Evolutionary conservation across 2,329 filamentous ascomycete species (phyloP), one percentile per base, ranked within the genome.

Genomic region (Chlorencoelia australis): DNA sequence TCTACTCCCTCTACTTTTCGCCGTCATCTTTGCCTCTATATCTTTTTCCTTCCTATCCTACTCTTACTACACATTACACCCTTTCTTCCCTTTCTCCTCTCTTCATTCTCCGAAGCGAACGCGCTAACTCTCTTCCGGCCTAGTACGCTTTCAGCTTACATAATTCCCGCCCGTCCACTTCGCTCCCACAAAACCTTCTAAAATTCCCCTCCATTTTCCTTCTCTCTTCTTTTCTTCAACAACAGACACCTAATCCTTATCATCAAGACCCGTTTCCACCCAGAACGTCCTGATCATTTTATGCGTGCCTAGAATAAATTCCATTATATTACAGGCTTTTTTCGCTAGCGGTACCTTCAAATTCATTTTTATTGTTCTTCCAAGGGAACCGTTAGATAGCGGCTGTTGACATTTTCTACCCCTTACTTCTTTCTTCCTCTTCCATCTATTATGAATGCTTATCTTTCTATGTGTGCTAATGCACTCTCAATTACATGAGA

Each of bases 321-420:
- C n/a, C n/a, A n/a, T n/a, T n/a, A n/a, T n/a, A 57, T 59, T 65
- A 79, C 82, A 84, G 82, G 81, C 82, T 83, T 84, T 87, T 87
- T 94, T 87, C 88, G 88, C 88, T 95, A 95, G 83, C 87, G 76
- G 83, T 80, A 80, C 83, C 85, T 87, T 83, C 51, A 65, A 64
- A 21, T 39, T 20, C n/a, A n/a, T n/a, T n/a, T n/a, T n/a, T n/a
- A n/a, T n/a, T n/a, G n/a, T n/a, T n/a, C 17, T 60, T 60, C 61
- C 75, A 85, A 83, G 51, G 80, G 82, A 79, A 78, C 81, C 72
- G 86, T 89, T 94, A 94, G 87, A 94, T 94, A 94, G 87, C 75
- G 75, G 76, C 78, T 86, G 85, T 81, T 71, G 62, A 94, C 84
- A 94, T 71, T 57, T 45, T 15, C n/a, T n/a, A n/a, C n/a, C n/a